A percentile compares a stretch with the other conserved stretches of the same genome.
Conservation (phyloP, 2,329 filamentous ascomycete genomes). For the Fusarium goolgardi region DNA sequence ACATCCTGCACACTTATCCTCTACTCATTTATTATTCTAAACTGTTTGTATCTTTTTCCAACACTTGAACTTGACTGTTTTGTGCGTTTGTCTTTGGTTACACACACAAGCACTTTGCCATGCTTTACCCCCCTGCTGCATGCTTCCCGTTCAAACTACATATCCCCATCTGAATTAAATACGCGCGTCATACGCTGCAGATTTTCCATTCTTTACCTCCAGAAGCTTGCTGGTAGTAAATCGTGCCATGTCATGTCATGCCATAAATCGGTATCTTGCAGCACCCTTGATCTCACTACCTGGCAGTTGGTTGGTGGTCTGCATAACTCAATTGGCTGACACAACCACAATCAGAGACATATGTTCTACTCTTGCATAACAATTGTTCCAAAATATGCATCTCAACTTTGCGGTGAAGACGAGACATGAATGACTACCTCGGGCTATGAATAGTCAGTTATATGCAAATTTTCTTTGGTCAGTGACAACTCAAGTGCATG, state of each 20-base stretch:
- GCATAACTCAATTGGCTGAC: slow-evolving; percentile 11
- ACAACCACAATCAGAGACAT: slow-evolving; percentile 26
- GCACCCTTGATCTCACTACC: slow-evolving; percentile 7
- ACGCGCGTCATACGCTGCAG: slow-evolving; percentile 24
- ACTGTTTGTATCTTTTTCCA: background rate
- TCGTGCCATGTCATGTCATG: background rate
- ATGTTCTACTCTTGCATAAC: slow-evolving; percentile 23
- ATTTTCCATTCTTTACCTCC: background rate
- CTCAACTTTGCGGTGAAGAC: slow-evolving; percentile 38
- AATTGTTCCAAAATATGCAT: slow-evolving; percentile 25
- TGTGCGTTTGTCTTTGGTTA: slow-evolving; percentile 28
- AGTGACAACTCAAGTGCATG: slow-evolving; percentile 15
- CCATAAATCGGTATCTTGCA: slow-evolving; percentile 35
- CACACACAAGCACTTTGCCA: slow-evolving; percentile 27
- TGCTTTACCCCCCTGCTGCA: slow-evolving; percentile 15
- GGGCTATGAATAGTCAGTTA: background rate
- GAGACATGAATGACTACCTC: slow-evolving; percentile 28
- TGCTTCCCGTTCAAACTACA: background rate
- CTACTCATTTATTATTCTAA: no score
- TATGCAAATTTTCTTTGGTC: background rate
- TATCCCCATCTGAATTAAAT: slow-evolving; percentile 19
- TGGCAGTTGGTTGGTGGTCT: background rate
- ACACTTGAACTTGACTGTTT: background rate
- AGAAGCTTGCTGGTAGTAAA: background rate
- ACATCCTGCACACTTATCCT: background rate